Base-by-base conservation (phyloP, 352 stramenopile species). In the Stramenopiles sp. region DNA sequence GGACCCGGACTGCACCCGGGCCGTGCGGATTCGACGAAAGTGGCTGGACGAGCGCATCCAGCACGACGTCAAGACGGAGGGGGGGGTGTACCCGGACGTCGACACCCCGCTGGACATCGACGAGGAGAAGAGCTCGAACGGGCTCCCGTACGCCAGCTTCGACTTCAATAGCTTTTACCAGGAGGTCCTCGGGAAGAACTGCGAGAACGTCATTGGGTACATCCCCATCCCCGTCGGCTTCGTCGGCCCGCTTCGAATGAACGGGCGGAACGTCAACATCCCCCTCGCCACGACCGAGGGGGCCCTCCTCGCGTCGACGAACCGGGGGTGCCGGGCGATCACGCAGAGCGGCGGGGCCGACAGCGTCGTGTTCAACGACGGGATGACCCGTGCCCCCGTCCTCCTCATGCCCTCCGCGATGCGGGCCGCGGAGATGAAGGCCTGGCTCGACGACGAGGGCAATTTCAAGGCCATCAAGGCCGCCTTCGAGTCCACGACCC, bases 201-300 rank as follows among this genome's bases (percentile, higher is more conserved):
- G 89, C 81, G 89, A 96, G 80, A 92, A 92, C 77, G 88, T 95
- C 25, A 83, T 93, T 3, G 88, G 88, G 1, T 95, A 93, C 76
- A 80, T 94, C 37, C 89, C 88, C 0, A 78, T 95, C 77, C 89
- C 89, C 1, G 83, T 95, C 31, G 89, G 89, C 37, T 81, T 95
- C 32, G 86, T 89, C 1, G 89, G 89, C 48, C 89, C 89, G 6
- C 78, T 96, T 12, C 82, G 83, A 32, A 78, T 96, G 30, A 92
- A 96, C 80, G 83, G 82, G 32, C 80, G 91, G 73, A 80, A 80
- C 34, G 78, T 92, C 4, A 92, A 89, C 77, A 82, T 96, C 76
- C 89, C 89, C 37, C 92, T 96, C 87, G 89, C 89, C 30, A 96
- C 89, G 0, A 96, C 89, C 0, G 89, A 96, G 80, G 88, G 89